Percentiles rank a stretch among this genome's conserved stretches.
phyloP scores from a whole-genome alignment of 169 alveolate species.

The Ichthyophthirius multifiliis region DNA sequence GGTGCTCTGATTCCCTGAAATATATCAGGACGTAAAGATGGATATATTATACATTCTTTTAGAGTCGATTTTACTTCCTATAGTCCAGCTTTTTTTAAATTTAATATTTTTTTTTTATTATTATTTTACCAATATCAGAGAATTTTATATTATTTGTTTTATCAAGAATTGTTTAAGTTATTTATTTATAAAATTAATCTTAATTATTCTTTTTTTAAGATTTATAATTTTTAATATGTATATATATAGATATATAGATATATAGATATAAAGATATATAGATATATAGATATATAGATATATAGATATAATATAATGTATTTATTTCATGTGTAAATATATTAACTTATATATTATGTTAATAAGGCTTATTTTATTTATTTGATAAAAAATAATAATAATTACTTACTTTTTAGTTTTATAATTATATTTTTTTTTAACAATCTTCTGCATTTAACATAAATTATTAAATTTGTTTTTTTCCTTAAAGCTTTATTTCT shows the following conservation, averaged over 20 bases:
- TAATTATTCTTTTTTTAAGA: not conserved
- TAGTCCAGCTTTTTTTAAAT: constrained; percentile 39
- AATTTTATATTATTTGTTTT: constrained; percentile 39
- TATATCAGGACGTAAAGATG: constrained; percentile 69
- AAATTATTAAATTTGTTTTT: not conserved
- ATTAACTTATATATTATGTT: no score
- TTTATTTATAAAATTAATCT: constrained; percentile 21
- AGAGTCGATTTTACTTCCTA: constrained; percentile 47
- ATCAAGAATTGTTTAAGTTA: constrained; percentile 50
- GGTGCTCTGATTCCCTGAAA: constrained; percentile 79
- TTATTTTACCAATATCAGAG: constrained; percentile 38
- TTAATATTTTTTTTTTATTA: not conserved
- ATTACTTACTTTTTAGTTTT: constrained; percentile 1
- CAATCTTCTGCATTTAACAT: constrained; percentile 17
- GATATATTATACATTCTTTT: constrained; percentile 58
- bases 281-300: not conserved
- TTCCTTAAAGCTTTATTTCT: not conserved
- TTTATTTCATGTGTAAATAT: no score
- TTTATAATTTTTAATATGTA: not conserved
- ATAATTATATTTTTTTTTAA: not conserved
- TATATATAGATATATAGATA: no score
- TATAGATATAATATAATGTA: no score
- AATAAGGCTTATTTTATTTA: no score
- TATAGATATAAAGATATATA: no score
- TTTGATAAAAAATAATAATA: no score